Evolutionary conservation across 164 flowering plant genomes (phyloP).

Genomic region (Kalanchoe fedtschenkoi): DNA sequence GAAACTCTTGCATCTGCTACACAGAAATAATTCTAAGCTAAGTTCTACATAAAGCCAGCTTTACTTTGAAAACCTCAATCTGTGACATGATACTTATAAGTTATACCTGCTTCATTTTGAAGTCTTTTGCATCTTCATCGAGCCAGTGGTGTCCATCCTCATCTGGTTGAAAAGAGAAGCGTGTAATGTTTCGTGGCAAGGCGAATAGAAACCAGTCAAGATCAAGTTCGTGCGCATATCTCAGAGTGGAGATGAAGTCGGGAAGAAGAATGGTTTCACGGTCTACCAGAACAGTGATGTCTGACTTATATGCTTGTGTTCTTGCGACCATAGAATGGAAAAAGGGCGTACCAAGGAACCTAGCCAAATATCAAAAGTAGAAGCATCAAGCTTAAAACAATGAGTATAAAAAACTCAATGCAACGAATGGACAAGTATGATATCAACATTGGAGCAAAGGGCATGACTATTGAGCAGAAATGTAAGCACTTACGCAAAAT

Average conservation of each 20-base stretch:
- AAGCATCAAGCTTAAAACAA: neutral
- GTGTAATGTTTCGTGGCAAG: constrained; percentile 31
- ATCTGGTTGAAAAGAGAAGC: constrained; percentile 50
- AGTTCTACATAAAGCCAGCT: neutral
- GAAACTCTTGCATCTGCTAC: constrained; percentile 70
- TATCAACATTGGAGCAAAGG: neutral
- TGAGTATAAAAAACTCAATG: neutral
- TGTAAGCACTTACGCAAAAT: constrained; percentile 65
- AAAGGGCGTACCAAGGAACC: constrained; percentile 85
- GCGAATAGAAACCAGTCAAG: constrained; percentile 80
- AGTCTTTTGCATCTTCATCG: constrained; percentile 31
- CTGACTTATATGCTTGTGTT: constrained; percentile 46
- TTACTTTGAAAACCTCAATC: constrained; percentile 8
- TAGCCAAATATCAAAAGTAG: constrained; percentile 11
- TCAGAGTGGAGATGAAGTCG: constrained; percentile 51
- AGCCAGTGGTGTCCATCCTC: constrained; percentile 46
- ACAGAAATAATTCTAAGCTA: constrained; percentile 24
- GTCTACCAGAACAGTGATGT: constrained; percentile 58
- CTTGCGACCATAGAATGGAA: constrained; percentile 90
- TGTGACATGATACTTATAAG: constrained; percentile 10
- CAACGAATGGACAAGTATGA: neutral
- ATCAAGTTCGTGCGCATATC: constrained; percentile 47
- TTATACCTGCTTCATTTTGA: constrained; percentile 47
- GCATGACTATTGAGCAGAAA: neutral
- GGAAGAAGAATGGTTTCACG: constrained; percentile 62